Conservation (phyloP, 2,329 filamentous ascomycete species). For the Coniochaeta ligniaria region DNA sequence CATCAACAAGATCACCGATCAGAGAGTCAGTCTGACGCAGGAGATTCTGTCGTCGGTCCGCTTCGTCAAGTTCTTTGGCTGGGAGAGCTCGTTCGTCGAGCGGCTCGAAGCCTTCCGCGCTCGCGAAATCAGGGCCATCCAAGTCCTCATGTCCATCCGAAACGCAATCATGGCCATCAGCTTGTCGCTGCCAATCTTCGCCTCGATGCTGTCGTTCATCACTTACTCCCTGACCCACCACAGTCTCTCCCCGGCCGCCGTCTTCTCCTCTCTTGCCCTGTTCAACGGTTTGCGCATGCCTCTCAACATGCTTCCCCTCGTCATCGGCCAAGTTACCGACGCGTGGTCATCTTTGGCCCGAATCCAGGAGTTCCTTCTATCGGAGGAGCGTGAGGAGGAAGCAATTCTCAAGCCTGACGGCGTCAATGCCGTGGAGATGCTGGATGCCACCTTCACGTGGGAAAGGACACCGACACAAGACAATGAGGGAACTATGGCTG, state of each 20-base stretch:
- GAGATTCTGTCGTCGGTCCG: conserved; percentile 86
- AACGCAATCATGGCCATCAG: conserved; percentile 80
- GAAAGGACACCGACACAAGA: conserved; percentile 58
- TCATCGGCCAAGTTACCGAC: conserved; percentile 85
- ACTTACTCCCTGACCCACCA: conserved; percentile 65
- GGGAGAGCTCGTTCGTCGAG: conserved; percentile 81
- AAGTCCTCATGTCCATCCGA: conserved; percentile 72
- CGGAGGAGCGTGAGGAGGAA: conserved; percentile 77
- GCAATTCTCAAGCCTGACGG: conserved; percentile 47
- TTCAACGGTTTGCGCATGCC: conserved; percentile 91
- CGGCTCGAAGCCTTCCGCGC: conserved; percentile 67
- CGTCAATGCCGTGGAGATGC: conserved; percentile 64
- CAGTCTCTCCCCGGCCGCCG: conserved; percentile 61
- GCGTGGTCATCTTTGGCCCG: conserved; percentile 78
- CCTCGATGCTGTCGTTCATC: conserved; percentile 92
- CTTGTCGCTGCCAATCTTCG: conserved; percentile 84
- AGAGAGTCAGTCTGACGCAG: conserved; percentile 83
- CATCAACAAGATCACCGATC: conserved; percentile 93
- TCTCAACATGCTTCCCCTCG: conserved; percentile 79
- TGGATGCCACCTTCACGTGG: conserved; percentile 79
- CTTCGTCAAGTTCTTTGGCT: conserved; percentile 95
- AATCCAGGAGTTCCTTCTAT: conserved; percentile 80
- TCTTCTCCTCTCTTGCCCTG: conserved; percentile 89
- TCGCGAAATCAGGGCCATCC: conserved; percentile 76
- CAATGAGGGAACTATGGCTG: conserved; percentile 40